Conservation (phyloP, 345 rosid genomes). For the Salix udensis region DNA sequence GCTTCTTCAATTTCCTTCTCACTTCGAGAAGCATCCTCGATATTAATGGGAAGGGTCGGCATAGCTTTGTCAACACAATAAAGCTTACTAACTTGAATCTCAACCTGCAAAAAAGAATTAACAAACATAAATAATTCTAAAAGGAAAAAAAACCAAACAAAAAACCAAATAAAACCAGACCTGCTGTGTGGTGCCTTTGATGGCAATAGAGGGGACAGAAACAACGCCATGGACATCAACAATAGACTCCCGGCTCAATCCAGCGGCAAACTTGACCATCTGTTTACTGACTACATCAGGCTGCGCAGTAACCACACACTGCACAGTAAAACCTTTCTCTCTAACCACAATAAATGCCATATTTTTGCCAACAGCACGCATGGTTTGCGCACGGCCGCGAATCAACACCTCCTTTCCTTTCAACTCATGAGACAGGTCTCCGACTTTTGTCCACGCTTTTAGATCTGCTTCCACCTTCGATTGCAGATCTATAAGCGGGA, state of each 20-base stretch:
- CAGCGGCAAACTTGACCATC: constrained; percentile 57
- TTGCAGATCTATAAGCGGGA: constrained; percentile 52
- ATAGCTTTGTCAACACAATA: constrained; percentile 60
- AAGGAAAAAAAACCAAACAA: neutral
- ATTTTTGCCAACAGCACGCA: constrained; percentile 48
- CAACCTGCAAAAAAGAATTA: constrained; percentile 41
- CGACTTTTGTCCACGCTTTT: constrained; percentile 44
- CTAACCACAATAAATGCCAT: constrained; percentile 64
- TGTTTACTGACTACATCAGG: constrained; percentile 47
- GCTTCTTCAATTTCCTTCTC: constrained; percentile 70
- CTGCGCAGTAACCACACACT: constrained; percentile 54
- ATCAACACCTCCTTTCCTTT: constrained; percentile 46
- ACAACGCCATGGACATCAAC: constrained; percentile 35
- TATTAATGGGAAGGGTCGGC: constrained; percentile 55
- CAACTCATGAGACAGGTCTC: constrained; percentile 38
- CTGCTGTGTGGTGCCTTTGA: constrained; percentile 33
- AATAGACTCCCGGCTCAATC: constrained; percentile 61
- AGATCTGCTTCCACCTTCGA: constrained; percentile 39
- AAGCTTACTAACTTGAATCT: constrained; percentile 55
- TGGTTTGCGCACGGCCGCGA: constrained; percentile 62
- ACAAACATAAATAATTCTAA: neutral
- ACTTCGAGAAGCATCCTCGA: constrained; percentile 81
- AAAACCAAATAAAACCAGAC: neutral
- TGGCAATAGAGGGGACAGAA: constrained; percentile 25
- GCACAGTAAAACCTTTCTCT: constrained; percentile 63